Base-by-base conservation (phyloP, 441 rosid genomes). In the Populus trichocarpa region DNA sequence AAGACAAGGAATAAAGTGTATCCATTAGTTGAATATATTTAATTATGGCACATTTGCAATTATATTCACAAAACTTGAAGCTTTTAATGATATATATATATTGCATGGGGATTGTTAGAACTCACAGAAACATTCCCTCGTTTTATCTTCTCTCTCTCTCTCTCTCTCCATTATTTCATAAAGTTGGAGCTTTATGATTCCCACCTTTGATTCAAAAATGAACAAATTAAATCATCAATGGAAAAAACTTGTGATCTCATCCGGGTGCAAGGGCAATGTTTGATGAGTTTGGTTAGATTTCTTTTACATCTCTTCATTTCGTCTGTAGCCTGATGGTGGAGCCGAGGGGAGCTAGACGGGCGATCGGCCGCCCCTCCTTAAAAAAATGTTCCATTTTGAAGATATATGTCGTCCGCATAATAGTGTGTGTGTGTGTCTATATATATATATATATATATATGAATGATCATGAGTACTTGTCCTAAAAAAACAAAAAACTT, bases 141-240 rank as follows among this genome's bases (percentile, higher is more conserved):
- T 74, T 81, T 77, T 42, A 76, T 81, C 69, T 33, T 89, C 77
- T 59, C 50, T 63, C 25, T 9, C 73, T 33, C 70, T 84, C 30
- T 32, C 33, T 32, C 33, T 5, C 33, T 5, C 33, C 33, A 81
- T 86, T 86, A 83, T 84, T 85, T 88, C 86, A 83, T 85, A 89
- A 90, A 87, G 88, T 84, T 81, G 81, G 66, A 85, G 89, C 93
- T 87, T 91, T 87, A 89, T 87, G 1, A 12, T 66, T 66, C 18
- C 80, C 33, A 4, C 33, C 33, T 32, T 32, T 32, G 33, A 32
- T 32, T 32, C 33, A 32, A 32, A 32, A 32, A 32, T 6, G 33
- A 32, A 32, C 33, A 32, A 6, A 32, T 32, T 32, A 73, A 77
- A 82, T 76, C 75, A 25, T 74, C 68, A 77, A 67, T 69, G 78